These are phyloP conservation scores for Boletus vinaceobasis DNA, from an alignment of 768 basidiomycete genomes.

Conservation along the genomic window DNA sequence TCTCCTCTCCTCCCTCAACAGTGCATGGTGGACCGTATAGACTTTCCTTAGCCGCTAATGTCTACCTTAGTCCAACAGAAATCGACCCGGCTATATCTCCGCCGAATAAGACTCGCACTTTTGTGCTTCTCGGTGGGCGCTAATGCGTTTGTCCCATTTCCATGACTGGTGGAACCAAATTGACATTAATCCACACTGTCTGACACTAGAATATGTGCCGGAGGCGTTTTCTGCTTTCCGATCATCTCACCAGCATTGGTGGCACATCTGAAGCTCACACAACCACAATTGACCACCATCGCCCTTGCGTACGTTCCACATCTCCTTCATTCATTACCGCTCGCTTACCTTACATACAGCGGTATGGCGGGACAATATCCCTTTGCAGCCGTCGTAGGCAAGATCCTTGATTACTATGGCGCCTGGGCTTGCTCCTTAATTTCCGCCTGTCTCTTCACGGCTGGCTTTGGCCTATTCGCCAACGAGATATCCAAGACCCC, in stretches of 20 bases:
- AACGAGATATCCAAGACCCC: conserved; percentile 50
- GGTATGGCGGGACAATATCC: conserved; percentile 84
- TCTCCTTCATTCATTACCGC: background rate
- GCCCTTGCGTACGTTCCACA: conserved; percentile 65
- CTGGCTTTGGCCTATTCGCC: conserved; percentile 63
- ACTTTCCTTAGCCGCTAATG: conserved; percentile 7
- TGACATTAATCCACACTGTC: background rate
- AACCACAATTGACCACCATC: conserved; percentile 77
- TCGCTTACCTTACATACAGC: conserved; percentile 35
- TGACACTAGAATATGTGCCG: conserved; percentile 58
- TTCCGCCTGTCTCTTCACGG: conserved; percentile 54
- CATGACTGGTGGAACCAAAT: background rate
- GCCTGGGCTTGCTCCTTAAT: conserved; percentile 65
- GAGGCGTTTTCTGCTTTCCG: conserved; percentile 80
- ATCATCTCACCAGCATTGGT: conserved; percentile 64
- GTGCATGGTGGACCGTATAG: background rate
- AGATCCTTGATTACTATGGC: conserved; percentile 62
- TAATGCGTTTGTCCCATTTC: conserved; percentile 52
- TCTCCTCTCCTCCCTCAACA: background rate
- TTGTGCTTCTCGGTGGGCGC: conserved; percentile 54
- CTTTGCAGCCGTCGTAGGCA: conserved; percentile 65
- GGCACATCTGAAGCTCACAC: conserved; percentile 57
- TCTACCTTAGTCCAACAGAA: conserved; percentile 5
- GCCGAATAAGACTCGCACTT: conserved; percentile 27
- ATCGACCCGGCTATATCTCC: conserved; percentile 12